Conservation (phyloP, 2,329 filamentous ascomycete genomes). For the Fusarium virguliforme region DNA sequence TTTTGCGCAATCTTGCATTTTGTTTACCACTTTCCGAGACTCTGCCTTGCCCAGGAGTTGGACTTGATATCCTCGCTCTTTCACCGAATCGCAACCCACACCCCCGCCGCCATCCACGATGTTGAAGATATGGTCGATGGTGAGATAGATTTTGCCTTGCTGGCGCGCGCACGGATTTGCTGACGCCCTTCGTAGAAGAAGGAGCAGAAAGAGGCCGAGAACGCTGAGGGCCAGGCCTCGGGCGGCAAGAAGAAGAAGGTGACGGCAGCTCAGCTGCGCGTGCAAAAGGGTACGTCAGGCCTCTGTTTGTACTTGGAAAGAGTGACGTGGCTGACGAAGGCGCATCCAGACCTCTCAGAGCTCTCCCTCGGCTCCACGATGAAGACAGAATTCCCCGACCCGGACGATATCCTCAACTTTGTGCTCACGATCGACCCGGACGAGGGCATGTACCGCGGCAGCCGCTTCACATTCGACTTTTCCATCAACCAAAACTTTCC, state of each 20-base stretch:
- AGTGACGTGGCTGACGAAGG: slow-evolving; percentile 26
- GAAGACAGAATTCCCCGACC: slow-evolving; percentile 85
- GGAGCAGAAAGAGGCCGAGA: slow-evolving; percentile 95
- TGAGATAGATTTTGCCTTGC: slow-evolving; percentile 57
- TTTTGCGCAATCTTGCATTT: slow-evolving; percentile 5
- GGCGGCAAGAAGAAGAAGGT: slow-evolving; percentile 98
- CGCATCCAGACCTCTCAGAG: slow-evolving; percentile 80
- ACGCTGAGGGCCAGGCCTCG: slow-evolving; percentile 78
- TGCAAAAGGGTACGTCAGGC: slow-evolving; percentile 84
- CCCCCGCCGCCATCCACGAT: slow-evolving; percentile 69
- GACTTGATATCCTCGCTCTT: background rate
- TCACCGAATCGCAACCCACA: slow-evolving; percentile 31
- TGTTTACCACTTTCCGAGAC: background rate
- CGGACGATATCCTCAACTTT: slow-evolving; percentile 90
- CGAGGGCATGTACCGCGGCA: slow-evolving; percentile 90
- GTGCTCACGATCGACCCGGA: slow-evolving; percentile 86
- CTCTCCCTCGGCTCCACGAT: slow-evolving; percentile 85
- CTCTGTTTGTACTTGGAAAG: slow-evolving; percentile 3
- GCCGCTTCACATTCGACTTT: slow-evolving; percentile 91
- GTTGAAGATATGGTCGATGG: slow-evolving; percentile 99
- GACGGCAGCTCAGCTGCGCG: slow-evolving; percentile 92
- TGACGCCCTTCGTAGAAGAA: slow-evolving; percentile 78
- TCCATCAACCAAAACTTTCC: slow-evolving; percentile 95
- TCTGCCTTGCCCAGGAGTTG: background rate
- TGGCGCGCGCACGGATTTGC: slow-evolving; percentile 18